Base-by-base conservation (phyloP, 164 flowering plant species). In the Dillenia turbinata region DNA sequence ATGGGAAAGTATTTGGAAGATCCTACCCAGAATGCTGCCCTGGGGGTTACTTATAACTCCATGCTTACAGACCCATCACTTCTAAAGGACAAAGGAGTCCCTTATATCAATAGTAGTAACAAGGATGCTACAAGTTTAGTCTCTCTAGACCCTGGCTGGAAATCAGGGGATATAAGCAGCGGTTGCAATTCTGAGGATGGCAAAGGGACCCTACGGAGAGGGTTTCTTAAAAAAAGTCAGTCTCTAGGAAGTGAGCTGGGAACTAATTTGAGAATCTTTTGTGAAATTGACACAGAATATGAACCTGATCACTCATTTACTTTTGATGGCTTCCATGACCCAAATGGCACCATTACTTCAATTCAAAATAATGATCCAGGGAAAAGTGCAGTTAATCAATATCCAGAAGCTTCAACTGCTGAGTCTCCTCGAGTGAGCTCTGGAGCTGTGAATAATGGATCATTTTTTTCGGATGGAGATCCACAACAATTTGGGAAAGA, bases 241-340 rank as follows among this genome's bases (percentile, higher is more conserved):
- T 94, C 97, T 70, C 69, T 84, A 12, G 97, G 91, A 65, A 78
- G 80, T 83, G 83, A 67, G 45, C 54, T 87, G 47, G 77, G 77
- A 52, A 69, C 60, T 73, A 69, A 77, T 52, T 77, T 70, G 2
- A 73, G 62, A 57, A 49, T 66, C 47, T 60, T 66, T 59, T 59
- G 47, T 52, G 73, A 67, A 26, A 60, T 66, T 71, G 79, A 73
- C 44, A 68, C 68, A 0, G 92, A 78, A 56, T 76, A 77, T 64
- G 92, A 73, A 52, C 65, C 50, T 6, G 87, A 76, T 62, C 79
- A 63, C 54, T 71, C 59, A 56, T 59, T 49, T 66, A 82, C 84
- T 56, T 60, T 52, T 73, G 83, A 79, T 60, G 78, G 71, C 68
- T 74, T 76, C 47, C 69, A 57, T 64, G 72, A 73, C 49, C 63